These are phyloP conservation scores for Xerocomellus dryophilus DNA, from an alignment of 768 basidiomycete species.

Conservation along the genomic window DNA sequence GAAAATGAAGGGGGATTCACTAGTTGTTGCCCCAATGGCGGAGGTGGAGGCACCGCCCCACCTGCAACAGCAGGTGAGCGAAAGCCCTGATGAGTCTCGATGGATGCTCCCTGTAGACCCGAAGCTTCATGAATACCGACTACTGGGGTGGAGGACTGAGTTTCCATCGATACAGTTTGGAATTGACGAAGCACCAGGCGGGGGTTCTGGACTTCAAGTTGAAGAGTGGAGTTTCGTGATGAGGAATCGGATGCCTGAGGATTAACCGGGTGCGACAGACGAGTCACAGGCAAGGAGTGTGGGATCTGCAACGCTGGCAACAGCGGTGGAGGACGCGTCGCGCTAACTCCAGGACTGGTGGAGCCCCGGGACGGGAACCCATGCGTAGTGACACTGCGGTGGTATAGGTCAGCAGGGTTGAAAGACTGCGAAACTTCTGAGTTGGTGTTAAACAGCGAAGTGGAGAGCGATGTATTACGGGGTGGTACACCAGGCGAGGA, in stretches of 20 bases:
- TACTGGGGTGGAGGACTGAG: background rate
- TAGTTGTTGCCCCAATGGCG: background rate
- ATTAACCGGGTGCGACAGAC: background rate
- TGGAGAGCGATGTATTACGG: slow-evolving; percentile 7
- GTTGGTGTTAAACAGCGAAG: slow-evolving; percentile 1
- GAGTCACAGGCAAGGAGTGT: background rate
- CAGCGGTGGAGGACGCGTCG: background rate
- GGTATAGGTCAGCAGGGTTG: slow-evolving; percentile 17
- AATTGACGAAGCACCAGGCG: background rate
- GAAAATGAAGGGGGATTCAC: background rate
- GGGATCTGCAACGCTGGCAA: background rate
- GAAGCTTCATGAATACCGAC: background rate
- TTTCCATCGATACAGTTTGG: background rate
- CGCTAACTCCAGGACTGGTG: background rate
- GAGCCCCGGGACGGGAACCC: slow-evolving; percentile 3
- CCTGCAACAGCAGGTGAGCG: background rate
- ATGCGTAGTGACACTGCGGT: slow-evolving; percentile 8
- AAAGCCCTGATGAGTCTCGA: background rate
- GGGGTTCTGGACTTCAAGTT: background rate
- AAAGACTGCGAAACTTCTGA: slow-evolving; percentile 1
- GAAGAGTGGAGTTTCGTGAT: background rate
- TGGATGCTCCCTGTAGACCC: background rate
- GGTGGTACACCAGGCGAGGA: background rate
- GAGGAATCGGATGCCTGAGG: background rate
- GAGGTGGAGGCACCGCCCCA: background rate